A percentile compares a stretch with the other conserved stretches of the same genome.
These are phyloP conservation scores for Candida mesenterica DNA, from an alignment of 1,139 yeast genomes.

Conservation along the genomic window DNA sequence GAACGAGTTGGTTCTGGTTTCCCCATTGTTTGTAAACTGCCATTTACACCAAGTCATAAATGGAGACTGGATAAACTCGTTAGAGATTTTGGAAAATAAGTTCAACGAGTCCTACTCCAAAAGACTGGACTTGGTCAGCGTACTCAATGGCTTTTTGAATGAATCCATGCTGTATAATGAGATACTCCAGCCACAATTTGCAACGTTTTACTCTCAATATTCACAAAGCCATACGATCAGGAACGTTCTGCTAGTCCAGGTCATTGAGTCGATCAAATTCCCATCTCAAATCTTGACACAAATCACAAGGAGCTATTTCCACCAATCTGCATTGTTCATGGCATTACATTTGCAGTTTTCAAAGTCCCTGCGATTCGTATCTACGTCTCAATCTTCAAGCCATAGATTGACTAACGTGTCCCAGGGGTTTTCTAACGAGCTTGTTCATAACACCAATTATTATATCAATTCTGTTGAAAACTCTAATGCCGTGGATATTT, in stretches of 20 bases:
- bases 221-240: slow-evolving; percentile 16
- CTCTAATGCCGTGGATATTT: slow-evolving; percentile 16
- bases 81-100: slow-evolving; percentile 24
- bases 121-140: slow-evolving; percentile 20
- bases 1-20: slow-evolving; percentile 28
- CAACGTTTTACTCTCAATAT: slow-evolving; percentile 26
- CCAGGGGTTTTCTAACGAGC: slow-evolving; percentile 23
- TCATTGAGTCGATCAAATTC: slow-evolving; percentile 23
- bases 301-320: slow-evolving; percentile 23
- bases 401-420: not conserved
- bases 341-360: slow-evolving; percentile 28
- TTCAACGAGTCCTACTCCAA: slow-evolving; percentile 18
- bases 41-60: slow-evolving; percentile 28
- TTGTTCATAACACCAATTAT: slow-evolving; percentile 22
- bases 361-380: slow-evolving; percentile 30
- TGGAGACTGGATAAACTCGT: slow-evolving; percentile 18
- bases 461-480: slow-evolving; percentile 26
- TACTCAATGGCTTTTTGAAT: slow-evolving; percentile 21
- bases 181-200: slow-evolving; percentile 16
- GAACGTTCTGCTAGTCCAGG: slow-evolving; percentile 21
- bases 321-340: slow-evolving; percentile 30
- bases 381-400: slow-evolving; percentile 17
- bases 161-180: slow-evolving; percentile 13
- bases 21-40: slow-evolving; percentile 26
- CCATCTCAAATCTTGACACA: slow-evolving; percentile 14